Base-by-base conservation (phyloP, 164 flowering plant species). In the Vitis vinifera region DNA sequence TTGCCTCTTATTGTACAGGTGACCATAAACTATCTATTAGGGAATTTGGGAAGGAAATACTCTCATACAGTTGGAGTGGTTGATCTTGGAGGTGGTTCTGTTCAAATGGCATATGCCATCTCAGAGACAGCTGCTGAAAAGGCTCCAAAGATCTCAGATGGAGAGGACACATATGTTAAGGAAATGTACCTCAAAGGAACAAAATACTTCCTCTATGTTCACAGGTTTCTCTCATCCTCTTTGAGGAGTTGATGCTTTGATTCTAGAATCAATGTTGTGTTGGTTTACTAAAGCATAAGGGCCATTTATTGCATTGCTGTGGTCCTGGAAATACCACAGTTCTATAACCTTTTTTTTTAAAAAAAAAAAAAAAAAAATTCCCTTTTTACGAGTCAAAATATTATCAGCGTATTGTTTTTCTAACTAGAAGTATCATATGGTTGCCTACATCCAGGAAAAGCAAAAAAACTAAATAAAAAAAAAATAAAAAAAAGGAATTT, bases 41-140 rank as follows among this genome's bases (percentile, higher is more conserved):
- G 94, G 48, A 88, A 86, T 67, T 70, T 94, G 78, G 97, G 97
- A 47, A 88, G 82, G 77, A 62, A 77, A 53, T 92, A 89, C 71
- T 73, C 88, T 16, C 65, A 79, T 50, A 94, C 98, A 48, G 98
- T 94, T 81, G 97, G 97, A 70, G 89, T 94, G 37, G 97, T 94
- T 66, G 98, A 94, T 76, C 98, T 94, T 77, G 98, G 98, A 52
- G 98, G 98, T 67, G 98, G 98, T 60, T 94, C 98, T 75, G 98
- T 94, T 48, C 98, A 94, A 82, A 92, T 94, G 98, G 94, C 98
- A 63, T 94, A 94, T 82, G 98, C 98, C 52, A 90, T 94, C 78
- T 89, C 98, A 57, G 88, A 85, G 70, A 19, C 75, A 15, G 93
- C 85, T 80, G 97, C 97, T 73, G 89, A 78, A 48, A 89, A 79